phyloP scores from a whole-genome alignment of 2,329 filamentous ascomycete genomes.

The Falciphora oryzae region DNA sequence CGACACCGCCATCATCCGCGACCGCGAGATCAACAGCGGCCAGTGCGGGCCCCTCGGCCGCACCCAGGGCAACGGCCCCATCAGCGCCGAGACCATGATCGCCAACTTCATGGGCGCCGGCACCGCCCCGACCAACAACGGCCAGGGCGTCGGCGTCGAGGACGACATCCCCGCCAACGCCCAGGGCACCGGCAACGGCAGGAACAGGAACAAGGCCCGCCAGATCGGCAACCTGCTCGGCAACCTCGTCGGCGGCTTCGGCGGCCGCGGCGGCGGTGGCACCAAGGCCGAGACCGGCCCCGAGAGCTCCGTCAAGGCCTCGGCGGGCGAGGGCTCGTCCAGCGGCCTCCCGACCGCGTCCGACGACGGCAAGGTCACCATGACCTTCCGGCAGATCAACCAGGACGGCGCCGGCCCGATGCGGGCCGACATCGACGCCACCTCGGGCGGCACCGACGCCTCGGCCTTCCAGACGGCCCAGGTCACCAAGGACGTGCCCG shows the following conservation, averaged over 20 bases:
- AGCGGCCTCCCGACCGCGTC: slow-evolving; percentile 55
- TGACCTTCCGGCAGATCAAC: slow-evolving; percentile 59
- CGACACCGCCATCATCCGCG: slow-evolving; percentile 63
- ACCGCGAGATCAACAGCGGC: slow-evolving; percentile 48
- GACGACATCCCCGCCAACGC: slow-evolving; percentile 15
- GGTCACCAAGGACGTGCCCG: slow-evolving; percentile 57
- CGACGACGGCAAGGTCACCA: slow-evolving; percentile 54
- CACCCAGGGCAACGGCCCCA: slow-evolving; percentile 52
- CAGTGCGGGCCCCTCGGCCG: slow-evolving; percentile 57
- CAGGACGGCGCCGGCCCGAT: slow-evolving; percentile 64
- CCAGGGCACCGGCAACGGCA: neutral
- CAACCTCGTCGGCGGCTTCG: slow-evolving; percentile 10
- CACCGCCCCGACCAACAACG: slow-evolving; percentile 20
- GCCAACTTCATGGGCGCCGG: slow-evolving; percentile 50
- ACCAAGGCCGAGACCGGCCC: slow-evolving; percentile 30
- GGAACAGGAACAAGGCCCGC: slow-evolving; percentile 5
- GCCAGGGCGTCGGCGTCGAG: slow-evolving; percentile 17
- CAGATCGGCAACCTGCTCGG: slow-evolving; percentile 9
- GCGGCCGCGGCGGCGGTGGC: slow-evolving; percentile 32
- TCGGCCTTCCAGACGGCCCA: slow-evolving; percentile 54
- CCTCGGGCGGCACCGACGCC: slow-evolving; percentile 56
- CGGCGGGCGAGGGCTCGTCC: slow-evolving; percentile 46
- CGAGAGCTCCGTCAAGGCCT: slow-evolving; percentile 48
- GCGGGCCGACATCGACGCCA: slow-evolving; percentile 53
- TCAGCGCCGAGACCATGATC: slow-evolving; percentile 53